Conservation (phyloP, 768 basidiomycete genomes). For the Pleurotus djamor region DNA sequence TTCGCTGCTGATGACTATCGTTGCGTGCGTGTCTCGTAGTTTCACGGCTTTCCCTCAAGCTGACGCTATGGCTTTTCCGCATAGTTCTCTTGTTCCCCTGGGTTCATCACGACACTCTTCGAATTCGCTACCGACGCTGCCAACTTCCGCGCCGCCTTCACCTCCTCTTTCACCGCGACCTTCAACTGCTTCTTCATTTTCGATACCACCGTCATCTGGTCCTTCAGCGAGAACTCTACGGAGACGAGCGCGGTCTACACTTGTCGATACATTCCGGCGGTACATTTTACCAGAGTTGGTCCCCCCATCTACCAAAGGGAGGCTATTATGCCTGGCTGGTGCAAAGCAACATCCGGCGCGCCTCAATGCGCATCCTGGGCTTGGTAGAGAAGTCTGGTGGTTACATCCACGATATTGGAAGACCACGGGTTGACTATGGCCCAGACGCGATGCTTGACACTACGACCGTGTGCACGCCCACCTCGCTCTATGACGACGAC, state of each 20-base stretch:
- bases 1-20: constrained; percentile 68
- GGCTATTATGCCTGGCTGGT: constrained; percentile 57
- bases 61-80: constrained; percentile 2
- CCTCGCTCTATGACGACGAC: constrained; percentile 36
- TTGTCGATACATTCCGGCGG: constrained; percentile 66
- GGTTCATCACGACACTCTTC: constrained; percentile 26
- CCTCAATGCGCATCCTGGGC: constrained; percentile 38
- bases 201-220: constrained; percentile 16
- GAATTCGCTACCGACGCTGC: constrained; percentile 21
- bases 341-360: constrained; percentile 48
- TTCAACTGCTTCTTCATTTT: constrained; percentile 16
- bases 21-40: constrained; percentile 41
- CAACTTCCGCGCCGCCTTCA: constrained; percentile 24
- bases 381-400: constrained; percentile 32
- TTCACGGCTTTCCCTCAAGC: constrained; percentile 11
- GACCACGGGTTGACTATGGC: constrained; percentile 8
- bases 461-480: constrained; percentile 27
- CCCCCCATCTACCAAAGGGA: constrained; percentile 29
- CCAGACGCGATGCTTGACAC: constrained; percentile 3
- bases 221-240: constrained; percentile 44
- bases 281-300: constrained; percentile 56
- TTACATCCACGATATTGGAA: constrained; percentile 5
- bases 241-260: constrained; percentile 59
- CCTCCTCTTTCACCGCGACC: constrained; percentile 25
- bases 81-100: constrained; percentile 22